phyloP scores from a whole-genome alignment of 305 asterid genomes.

The Euphrasia arctica region DNA sequence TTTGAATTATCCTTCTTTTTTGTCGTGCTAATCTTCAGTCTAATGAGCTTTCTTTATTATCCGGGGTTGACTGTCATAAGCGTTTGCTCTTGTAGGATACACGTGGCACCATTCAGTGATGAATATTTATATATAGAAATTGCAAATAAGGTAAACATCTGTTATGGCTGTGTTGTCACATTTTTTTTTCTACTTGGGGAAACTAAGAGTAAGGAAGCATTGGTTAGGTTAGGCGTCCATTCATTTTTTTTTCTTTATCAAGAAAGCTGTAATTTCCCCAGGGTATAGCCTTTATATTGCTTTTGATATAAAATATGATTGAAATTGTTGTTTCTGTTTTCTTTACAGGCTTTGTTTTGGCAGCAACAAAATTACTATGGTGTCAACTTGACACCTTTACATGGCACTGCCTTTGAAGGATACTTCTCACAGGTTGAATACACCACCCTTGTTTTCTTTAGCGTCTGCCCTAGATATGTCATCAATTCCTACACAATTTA shows the following conservation, averaged over 20 bases:
- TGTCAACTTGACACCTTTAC: conserved; percentile 84
- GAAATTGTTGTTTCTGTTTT: conserved; percentile 27
- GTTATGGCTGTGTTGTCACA: conserved; percentile 9
- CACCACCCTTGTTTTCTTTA: conserved; percentile 16
- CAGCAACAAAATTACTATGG: conserved; percentile 97
- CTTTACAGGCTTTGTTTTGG: conserved; percentile 92
- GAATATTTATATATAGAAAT: conserved; percentile 82
- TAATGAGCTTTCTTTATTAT: too few species aligned
- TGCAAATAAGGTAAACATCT: conserved; percentile 76
- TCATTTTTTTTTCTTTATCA: conserved; percentile 16
- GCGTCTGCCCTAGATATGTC: neutral
- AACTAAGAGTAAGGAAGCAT: conserved; percentile 15
- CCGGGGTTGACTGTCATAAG: conserved; percentile 23
- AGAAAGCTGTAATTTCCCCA: conserved; percentile 2
- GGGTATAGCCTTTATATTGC: conserved; percentile 10
- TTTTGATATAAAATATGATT: conserved; percentile 7
- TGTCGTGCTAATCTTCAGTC: neutral
- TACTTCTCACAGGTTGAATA: conserved; percentile 91
- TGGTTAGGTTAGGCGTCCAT: neutral
- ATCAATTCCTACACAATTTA: conserved; percentile 13
- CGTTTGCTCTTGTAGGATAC: conserved; percentile 68
- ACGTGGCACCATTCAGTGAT: conserved; percentile 98
- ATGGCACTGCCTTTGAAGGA: conserved; percentile 93
- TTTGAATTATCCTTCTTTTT: conserved; percentile 16
- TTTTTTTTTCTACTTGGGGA: conserved; percentile 19